Conservation (phyloP, 371 early-diverging fungal species). For the Dinochytrium kinnereticum region DNA sequence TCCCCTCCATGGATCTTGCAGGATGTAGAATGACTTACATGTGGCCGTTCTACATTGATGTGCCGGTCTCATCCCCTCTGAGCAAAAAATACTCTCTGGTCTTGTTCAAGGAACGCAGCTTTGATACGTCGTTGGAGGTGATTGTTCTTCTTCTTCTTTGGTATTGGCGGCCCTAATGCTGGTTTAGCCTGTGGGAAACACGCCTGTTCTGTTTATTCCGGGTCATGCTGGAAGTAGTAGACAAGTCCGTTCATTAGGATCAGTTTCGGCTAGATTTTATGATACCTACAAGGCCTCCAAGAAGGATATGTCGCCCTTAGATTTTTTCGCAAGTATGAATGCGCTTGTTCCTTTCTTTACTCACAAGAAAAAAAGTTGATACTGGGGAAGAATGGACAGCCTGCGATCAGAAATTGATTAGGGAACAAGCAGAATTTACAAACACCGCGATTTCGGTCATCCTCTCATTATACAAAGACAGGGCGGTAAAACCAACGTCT, state of each 20-base stretch:
- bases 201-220: constrained; percentile 92
- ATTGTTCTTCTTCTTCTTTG: no score
- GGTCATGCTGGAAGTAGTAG: constrained; percentile 94
- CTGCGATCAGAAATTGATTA: constrained; percentile 75
- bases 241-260: constrained; percentile 86
- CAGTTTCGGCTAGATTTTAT: constrained; percentile 68
- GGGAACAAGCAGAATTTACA: constrained; percentile 81
- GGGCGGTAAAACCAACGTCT: constrained; percentile 50
- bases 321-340: constrained; percentile 80
- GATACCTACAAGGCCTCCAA: constrained; percentile 45
- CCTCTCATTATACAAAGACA: constrained; percentile 47
- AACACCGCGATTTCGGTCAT: constrained; percentile 89
- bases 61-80: constrained; percentile 61
- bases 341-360: constrained; percentile 6
- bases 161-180: background rate
- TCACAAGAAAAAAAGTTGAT: constrained; percentile 74
- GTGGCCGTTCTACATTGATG: constrained; percentile 74
- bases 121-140: constrained; percentile 42
- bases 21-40: constrained; percentile 84
- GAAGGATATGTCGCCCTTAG: constrained; percentile 54
- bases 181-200: constrained; percentile 47
- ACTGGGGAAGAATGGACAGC: constrained; percentile 93
- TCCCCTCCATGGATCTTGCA: constrained; percentile 58
- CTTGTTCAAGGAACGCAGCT: constrained; percentile 76
- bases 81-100: constrained; percentile 80